Base-by-base conservation (phyloP, 495 filamentous ascomycete genomes). In the Chaetomium cochliodes region DNA sequence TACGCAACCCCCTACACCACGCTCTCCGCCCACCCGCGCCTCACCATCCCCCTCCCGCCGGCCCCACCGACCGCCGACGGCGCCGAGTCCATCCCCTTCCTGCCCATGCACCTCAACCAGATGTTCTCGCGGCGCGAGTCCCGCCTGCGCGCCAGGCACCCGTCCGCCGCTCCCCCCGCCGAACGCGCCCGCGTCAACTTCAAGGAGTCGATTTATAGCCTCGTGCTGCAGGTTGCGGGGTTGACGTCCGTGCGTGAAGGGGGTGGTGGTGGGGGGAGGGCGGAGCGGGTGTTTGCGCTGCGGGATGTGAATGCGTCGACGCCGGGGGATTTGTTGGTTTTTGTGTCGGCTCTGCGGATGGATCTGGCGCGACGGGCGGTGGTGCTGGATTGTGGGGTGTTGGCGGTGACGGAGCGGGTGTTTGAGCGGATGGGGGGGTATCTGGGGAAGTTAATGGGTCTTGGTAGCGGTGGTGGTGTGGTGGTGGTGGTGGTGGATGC, bases 401-500 rank as follows among this genome's bases (percentile, higher is more conserved):
- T 58, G 5, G 15, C 5, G 9, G 2, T 47, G 2, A 58, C 56
- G 39, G 4, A 0, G 23, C 13, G 9, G 5, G 13, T 47, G 8
- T 0, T 22, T 8, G 12, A 0, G 4, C 4, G 12, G 22, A 8
- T 44, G 39, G 39, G 53, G 54, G 37, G 37, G 12, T 57, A 16
- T 25, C 20, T 4, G 22, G 26, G 13, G 18, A 13, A 28, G 13
- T 3, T 54, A 28, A 28, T 52, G 52, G 9, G 15, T n/a, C n/a
- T n/a, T n/a, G 13, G 3, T 6, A 15, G 16, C 5, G 5, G 13
- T 15, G 33, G 33, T 12, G 0, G 11, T 22, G 15, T 44, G 30
- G 23, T 28, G 22, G 2, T 12, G 2, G 13, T 83, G 39, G 68
- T n/a, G 6, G 74, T 81, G 18, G 67, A 75, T 30, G 73, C 6